Evolutionary conservation across 805 yeast species (phyloP).

Genomic region (Candida xiaguanensis): DNA sequence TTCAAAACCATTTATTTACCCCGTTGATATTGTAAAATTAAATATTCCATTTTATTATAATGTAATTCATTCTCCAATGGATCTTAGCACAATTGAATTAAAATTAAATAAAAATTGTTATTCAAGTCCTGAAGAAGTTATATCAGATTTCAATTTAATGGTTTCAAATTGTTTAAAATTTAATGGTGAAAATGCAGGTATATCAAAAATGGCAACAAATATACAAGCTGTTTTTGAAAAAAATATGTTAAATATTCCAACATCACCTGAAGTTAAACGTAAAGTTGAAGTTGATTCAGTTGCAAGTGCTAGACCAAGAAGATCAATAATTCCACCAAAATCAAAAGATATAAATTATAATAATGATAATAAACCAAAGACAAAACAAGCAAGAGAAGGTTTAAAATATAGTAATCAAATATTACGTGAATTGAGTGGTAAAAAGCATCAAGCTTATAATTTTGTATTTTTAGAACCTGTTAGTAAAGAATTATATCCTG

Average conservation of each 20-base stretch:
- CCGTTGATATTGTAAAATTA: slow-evolving; percentile 85
- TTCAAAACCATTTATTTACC: slow-evolving; percentile 83
- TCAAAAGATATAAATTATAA: slow-evolving; percentile 84
- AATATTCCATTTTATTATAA: slow-evolving; percentile 90
- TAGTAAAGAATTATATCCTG: slow-evolving; percentile 92
- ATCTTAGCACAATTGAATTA: slow-evolving; percentile 82
- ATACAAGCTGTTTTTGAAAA: slow-evolving; percentile 90
- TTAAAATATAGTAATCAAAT: slow-evolving; percentile 80
- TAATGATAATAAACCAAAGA: slow-evolving; percentile 78
- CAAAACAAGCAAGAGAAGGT: slow-evolving; percentile 87
- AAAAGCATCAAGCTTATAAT: slow-evolving; percentile 79
- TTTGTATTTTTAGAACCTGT: slow-evolving; percentile 93
- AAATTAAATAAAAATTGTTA: slow-evolving; percentile 71
- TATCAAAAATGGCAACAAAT: slow-evolving; percentile 88
- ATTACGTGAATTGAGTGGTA: slow-evolving; percentile 74
- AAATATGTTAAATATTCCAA: slow-evolving; percentile 89
- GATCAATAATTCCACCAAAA: slow-evolving; percentile 95
- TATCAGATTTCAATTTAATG: slow-evolving; percentile 79
- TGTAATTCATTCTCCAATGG: slow-evolving; percentile 86
- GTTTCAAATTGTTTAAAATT: slow-evolving; percentile 77
- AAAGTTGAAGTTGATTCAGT: slow-evolving; percentile 46
- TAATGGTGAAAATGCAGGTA: slow-evolving; percentile 79
- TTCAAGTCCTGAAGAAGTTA: slow-evolving; percentile 62
- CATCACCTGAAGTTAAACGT: slow-evolving; percentile 24
- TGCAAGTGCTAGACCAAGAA: slow-evolving; percentile 84